Evolutionary conservation across 2,329 filamentous ascomycete species (phyloP).

Genomic region (Eutypa lata): DNA sequence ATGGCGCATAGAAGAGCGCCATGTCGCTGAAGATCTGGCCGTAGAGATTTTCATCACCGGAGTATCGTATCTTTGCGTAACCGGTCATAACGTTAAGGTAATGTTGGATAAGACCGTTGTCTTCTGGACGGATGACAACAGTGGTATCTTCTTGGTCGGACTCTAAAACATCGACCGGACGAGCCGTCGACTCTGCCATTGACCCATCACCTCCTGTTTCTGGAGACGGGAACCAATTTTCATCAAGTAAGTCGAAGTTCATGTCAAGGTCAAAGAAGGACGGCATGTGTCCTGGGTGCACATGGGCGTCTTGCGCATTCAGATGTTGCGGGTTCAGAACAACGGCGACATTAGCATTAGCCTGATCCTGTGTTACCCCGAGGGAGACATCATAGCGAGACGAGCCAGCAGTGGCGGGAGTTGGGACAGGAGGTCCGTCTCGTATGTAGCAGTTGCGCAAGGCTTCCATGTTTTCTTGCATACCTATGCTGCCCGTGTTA

Average conservation of each 20-base stretch:
- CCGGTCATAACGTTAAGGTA: slow-evolving; percentile 18
- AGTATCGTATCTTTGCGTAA: slow-evolving; percentile 14
- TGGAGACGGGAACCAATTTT: slow-evolving; percentile 12
- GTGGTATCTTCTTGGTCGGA: slow-evolving; percentile 6
- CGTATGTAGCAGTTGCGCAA: slow-evolving; percentile 1
- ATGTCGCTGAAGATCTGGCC: slow-evolving; percentile 19
- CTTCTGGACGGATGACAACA: slow-evolving; percentile 11
- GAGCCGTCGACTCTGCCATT: slow-evolving; percentile 3
- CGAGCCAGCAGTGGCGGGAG: not conserved
- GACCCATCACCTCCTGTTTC: slow-evolving; percentile 6
- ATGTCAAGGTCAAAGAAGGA: slow-evolving; percentile 18
- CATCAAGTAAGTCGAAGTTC: slow-evolving; percentile 14
- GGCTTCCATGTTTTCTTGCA: not conserved
- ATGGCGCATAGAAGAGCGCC: slow-evolving; percentile 15
- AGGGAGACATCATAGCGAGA: slow-evolving; percentile 2
- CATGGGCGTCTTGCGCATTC: slow-evolving; percentile 4
- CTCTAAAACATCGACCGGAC: slow-evolving; percentile 1
- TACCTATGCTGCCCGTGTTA: not conserved
- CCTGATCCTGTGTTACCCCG: slow-evolving; percentile 1
- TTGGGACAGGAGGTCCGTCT: slow-evolving; percentile 3
- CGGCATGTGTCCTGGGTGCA: slow-evolving; percentile 8
- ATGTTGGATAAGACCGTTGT: slow-evolving; percentile 17
- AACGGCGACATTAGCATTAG: not conserved
- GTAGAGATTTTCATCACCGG: slow-evolving; percentile 17
- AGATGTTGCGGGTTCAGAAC: slow-evolving; percentile 3